phyloP scores from a whole-genome alignment of 768 basidiomycete species.

The Leccinellum rugosiceps region DNA sequence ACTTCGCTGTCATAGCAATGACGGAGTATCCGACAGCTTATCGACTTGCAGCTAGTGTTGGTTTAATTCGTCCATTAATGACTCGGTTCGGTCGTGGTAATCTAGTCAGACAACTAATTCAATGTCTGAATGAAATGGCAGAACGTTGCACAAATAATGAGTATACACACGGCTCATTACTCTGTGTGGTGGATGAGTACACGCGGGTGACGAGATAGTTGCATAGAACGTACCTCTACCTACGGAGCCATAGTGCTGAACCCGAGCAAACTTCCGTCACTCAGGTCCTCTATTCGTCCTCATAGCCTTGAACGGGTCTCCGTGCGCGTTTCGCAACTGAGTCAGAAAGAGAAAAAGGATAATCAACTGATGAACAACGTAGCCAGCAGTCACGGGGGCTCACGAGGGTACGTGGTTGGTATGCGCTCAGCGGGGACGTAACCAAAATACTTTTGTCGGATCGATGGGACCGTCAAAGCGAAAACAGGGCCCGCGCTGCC shows the following conservation, averaged over 20 bases:
- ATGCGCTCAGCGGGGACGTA: conserved; percentile 65
- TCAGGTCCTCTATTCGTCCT: conserved; percentile 45
- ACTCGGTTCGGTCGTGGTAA: not conserved
- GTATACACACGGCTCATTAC: too few relatives aligned
- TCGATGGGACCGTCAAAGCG: conserved; percentile 72
- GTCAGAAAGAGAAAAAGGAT: not conserved
- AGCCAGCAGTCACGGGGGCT: conserved; percentile 28
- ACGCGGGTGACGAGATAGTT: not conserved
- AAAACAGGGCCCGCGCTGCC: conserved; percentile 75
- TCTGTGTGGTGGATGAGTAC: conserved; percentile 4
- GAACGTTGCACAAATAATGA: not conserved
- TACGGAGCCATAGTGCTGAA: not conserved
- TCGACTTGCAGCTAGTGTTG: not conserved
- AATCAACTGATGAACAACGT: not conserved
- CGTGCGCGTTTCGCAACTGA: conserved; percentile 72
- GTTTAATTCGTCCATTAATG: not conserved
- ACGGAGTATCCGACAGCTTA: not conserved
- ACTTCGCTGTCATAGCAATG: not conserved
- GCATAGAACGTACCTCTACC: conserved; percentile 7
- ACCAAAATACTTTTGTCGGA: conserved; percentile 67
- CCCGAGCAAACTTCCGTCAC: not conserved
- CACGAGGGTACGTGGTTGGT: conserved; percentile 79
- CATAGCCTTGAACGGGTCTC: conserved; percentile 69
- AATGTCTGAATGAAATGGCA: not conserved
- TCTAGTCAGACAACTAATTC: not conserved